Conservation (phyloP, 495 filamentous ascomycete species). For the Poronia punctata region DNA sequence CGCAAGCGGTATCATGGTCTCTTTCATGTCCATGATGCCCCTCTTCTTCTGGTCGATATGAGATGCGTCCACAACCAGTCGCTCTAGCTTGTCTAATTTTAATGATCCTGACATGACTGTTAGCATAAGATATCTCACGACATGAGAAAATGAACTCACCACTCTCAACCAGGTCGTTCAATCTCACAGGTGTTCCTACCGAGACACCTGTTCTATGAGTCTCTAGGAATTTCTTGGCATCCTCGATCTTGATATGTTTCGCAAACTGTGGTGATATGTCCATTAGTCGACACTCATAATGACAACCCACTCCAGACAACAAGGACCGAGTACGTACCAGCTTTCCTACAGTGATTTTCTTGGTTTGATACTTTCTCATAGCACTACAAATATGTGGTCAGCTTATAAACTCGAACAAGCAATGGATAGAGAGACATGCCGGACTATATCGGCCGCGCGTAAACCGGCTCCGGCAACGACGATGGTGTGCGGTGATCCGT, state of each 20-base stretch:
- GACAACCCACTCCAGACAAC: too few species aligned
- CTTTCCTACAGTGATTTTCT: conserved; percentile 73
- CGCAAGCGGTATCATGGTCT: conserved; percentile 70
- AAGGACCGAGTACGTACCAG: conserved; percentile 46
- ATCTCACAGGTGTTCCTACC: conserved; percentile 76
- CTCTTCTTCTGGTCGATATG: conserved; percentile 89
- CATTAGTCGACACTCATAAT: too few species aligned
- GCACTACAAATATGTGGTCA: conserved; percentile 40
- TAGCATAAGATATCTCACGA: conserved; percentile 5
- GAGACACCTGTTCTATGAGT: conserved; percentile 68
- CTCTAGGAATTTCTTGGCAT: conserved; percentile 72
- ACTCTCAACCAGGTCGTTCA: conserved; percentile 73
- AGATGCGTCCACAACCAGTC: conserved; percentile 82
- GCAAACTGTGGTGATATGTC: conserved; percentile 67
- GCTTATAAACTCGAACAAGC: not conserved
- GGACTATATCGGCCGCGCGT: conserved; percentile 70
- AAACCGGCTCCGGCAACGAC: conserved; percentile 73
- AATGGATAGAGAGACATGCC: conserved; percentile 36
- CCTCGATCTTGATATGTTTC: conserved; percentile 93
- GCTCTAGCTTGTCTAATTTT: conserved; percentile 58
- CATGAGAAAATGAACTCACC: conserved; percentile 42
- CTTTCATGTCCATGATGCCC: conserved; percentile 87
- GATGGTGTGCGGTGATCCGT: conserved; percentile 80
- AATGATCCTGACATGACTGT: conserved; percentile 51
- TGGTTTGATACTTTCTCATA: conserved; percentile 69